Percentiles rank a stretch among this genome's conserved stretches.
These are phyloP conservation scores for Phragmites australis DNA, from an alignment of 176 grass and related monocot genomes.

Conservation along the genomic window DNA sequence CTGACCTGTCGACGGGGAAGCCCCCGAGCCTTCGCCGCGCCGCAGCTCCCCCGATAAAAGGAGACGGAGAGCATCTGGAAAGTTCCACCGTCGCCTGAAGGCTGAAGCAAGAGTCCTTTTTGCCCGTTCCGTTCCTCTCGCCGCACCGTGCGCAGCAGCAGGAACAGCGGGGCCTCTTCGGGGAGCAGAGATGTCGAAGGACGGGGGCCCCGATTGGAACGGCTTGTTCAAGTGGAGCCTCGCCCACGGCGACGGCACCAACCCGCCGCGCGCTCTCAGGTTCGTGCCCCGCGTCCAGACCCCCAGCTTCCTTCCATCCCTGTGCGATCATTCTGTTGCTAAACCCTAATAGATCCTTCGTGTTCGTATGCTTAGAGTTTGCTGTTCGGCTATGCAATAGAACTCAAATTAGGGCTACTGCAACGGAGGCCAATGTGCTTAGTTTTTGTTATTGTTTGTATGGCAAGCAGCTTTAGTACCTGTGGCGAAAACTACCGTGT, in stretches of 20 bases:
- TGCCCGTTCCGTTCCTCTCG: not conserved
- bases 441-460: not conserved
- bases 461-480: not conserved
- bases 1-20: too few relatives aligned
- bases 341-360: not conserved
- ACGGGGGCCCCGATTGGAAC: constrained; percentile 81
- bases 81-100: too few relatives aligned
- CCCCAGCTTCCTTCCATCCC: not conserved
- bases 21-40: too few relatives aligned
- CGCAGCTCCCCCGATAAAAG: too few relatives aligned
- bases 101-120: too few relatives aligned
- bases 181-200: constrained; percentile 51
- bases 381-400: not conserved
- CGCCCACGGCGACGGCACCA: constrained; percentile 76
- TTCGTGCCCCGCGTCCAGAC: not conserved
- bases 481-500: not conserved
- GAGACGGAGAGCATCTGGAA: too few relatives aligned
- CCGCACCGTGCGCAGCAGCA: not conserved
- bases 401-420: not conserved
- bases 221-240: constrained; percentile 98
- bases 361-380: not conserved
- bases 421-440: not conserved
- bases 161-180: not conserved
- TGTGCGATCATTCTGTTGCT: not conserved
- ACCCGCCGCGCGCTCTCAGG: constrained; percentile 53